Base-by-base conservation (phyloP, 352 stramenopile species). In the Globisporangium perplexum region DNA sequence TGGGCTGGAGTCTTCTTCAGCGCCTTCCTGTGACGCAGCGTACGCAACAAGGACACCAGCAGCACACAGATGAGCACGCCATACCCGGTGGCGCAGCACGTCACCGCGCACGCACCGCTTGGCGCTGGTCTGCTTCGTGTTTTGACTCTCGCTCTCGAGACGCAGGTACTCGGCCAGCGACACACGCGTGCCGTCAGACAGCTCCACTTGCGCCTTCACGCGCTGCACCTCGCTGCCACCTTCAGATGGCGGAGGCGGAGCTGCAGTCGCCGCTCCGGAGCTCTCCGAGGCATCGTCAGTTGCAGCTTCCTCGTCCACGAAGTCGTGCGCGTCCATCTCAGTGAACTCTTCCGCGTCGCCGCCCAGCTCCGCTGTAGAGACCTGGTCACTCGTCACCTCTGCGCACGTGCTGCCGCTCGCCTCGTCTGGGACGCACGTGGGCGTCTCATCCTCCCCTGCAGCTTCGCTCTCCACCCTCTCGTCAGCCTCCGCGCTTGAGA, bases 111-210 rank as follows among this genome's bases (percentile, higher is more conserved):
- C 39, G 39, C 15, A 44, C 39, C 18, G 28, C 4, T 38, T 41
- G 24, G 33, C 33, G 46, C 14, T 24, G 10, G 11, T 7, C 39
- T 44, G 39, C 39, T 39, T 18, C 18, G 28, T 39, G 12, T 1
- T 4, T 3, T 3, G 33, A 4, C 33, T 6, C 31, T 59, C 36
- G 53, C 71, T 69, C 30, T 73, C 57, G 65, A 86, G 70, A 45
- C 76, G 77, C 23, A 91, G 47, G 53, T 88, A 91, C 23, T 86
- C 77, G 8, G 68, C 57, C 0, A 91, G 63, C 46, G 75, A 74
- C 30, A 89, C 50, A 22, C 60, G 65, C 3, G 76, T 87, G 22
- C 77, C 72, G 24, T 88, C 80, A 0, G 74, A 50, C n/a, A 91
- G 58, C 50, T 87, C 70, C 33, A 91, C 58, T n/a, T 77, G 62